phyloP scores from a whole-genome alignment of 495 filamentous ascomycete species.

The Corynascus novoguineensis region DNA sequence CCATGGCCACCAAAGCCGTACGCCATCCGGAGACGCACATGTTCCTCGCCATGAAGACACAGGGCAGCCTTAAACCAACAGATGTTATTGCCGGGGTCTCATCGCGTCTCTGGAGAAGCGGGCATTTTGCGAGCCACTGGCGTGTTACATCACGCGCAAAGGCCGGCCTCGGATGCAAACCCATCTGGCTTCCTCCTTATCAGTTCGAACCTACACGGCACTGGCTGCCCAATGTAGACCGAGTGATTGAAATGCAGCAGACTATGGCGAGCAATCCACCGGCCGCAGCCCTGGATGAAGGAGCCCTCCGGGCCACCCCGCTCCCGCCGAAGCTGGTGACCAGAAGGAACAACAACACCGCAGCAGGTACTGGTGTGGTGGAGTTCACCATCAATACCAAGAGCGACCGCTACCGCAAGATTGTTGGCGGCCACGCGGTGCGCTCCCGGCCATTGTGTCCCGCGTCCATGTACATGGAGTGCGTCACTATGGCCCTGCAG shows the following conservation, averaged over 20 bases:
- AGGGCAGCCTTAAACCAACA: not conserved
- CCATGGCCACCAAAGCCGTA: conserved; percentile 9
- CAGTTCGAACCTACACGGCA: conserved; percentile 48
- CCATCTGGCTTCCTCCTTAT: conserved; percentile 50
- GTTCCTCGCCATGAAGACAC: not conserved
- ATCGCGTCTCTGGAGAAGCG: not conserved
- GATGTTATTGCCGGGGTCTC: not conserved
- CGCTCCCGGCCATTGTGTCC: conserved; percentile 27
- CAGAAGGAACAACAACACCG: not conserved
- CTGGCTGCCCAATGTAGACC: too few relatives aligned
- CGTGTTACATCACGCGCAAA: not conserved
- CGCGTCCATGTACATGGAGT: conserved; percentile 38
- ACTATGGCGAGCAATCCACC: not conserved
- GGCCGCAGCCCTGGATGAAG: not conserved
- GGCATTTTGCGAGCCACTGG: not conserved
- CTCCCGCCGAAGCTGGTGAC: not conserved
- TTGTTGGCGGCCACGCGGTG: conserved; percentile 26
- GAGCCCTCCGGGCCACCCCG: not conserved
- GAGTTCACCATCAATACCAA: conserved; percentile 14
- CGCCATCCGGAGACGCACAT: conserved; percentile 19
- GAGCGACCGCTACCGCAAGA: conserved; percentile 2
- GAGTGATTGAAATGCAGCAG: too few relatives aligned
- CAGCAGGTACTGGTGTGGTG: not conserved
- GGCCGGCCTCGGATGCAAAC: conserved; percentile 11
- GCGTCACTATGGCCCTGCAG: conserved; percentile 23